Base-by-base conservation (phyloP, 352 stramenopile genomes). In the Phytophthora tentaculata region DNA sequence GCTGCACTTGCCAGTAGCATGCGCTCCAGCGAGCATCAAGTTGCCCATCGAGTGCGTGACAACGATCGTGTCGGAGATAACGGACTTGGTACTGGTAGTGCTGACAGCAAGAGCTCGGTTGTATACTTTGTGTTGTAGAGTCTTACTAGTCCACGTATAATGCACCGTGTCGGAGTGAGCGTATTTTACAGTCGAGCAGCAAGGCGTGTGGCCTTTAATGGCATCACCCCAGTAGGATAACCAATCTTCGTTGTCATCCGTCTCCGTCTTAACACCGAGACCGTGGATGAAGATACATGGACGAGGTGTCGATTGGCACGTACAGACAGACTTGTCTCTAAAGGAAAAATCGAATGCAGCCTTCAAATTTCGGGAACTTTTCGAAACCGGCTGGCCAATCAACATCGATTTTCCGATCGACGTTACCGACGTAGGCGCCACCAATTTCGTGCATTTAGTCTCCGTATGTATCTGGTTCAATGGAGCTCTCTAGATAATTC, bases 241-340 rank as follows among this genome's bases (percentile, higher is more conserved):
- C 5, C n/a, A 29, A 23, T 69, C 65, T 28, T 47, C n/a, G 5
- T 73, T 73, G 1, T 60, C 12, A 10, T 59, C 22, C 7, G 23
- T 26, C 29, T 73, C 65, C 10, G 52, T 39, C 12, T 53, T 28
- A 14, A 72, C 58, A 12, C 51, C 58, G 26, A 72, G 23, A 8
- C 65, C 65, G 13, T 72, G 65, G 20, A 68, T 68, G 43, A 68
- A 72, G 28, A 72, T 58, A 2, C 64, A 72, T 5, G 64, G 64
- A 10, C 64, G 64, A 5, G 44, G 64, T 17, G 19, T 72, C 5
- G 64, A 72, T n/a, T 59, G 67, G 53, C 65, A 72, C 20, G 45
- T 55, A 19, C 64, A 72, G 7, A 57, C 24, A 6, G 64, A 56
- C 10, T 45, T 35, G 8, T 41, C 53, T 35, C 26, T 6, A 32